Base-by-base conservation (phyloP, 1,284 basidiomycete genomes). In the Ceratorhiza oryzae-sativae region DNA sequence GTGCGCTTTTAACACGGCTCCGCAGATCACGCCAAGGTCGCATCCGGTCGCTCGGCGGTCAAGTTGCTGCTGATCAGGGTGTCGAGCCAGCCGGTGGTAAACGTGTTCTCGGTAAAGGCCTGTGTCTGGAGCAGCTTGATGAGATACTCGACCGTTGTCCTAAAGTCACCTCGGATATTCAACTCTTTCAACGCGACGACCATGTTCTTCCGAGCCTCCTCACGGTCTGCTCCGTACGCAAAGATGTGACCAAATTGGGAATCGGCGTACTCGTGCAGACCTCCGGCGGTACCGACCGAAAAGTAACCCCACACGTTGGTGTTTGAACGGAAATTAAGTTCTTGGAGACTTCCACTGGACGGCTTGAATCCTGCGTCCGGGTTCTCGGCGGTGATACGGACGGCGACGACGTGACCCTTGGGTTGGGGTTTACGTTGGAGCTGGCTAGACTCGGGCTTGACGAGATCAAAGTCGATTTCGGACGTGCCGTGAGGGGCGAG, bases 291-390 rank as follows among this genome's bases (percentile, higher is more conserved):
- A 70, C 90, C 90, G 78, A 99, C 97, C 25, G 97, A 98, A 87
- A 99, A 99, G 86, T 99, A 97, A 77, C 97, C 97, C 97, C 97
- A 99, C 72, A 98, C 96, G 76, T 98, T 98, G 48, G 95, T 98
- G 82, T 93, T 97, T 42, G 96, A 98, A 70, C 97, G 92, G 91
- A 99, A 99, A 83, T 99, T 99, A 79, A 99, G 92, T 81, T 99
- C 97, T 80, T 98, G 95, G 13, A 99, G 85, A 51, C 93, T 91
- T 78, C 97, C 97, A 15, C 94, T 97, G 8, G 97, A 98, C 2
- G 97, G 97, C 83, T 99, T 99, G 88, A 99, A 99, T n/a, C 97
- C 97, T 18, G 97, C 97, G 79, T 99, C 97, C 25, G 97, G 97
- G 82, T 99, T 99, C 84, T 99, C 97, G 53, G 97, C 97, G 3